phyloP scores from a whole-genome alignment of 345 rosid genomes.

The Gossypium rotundifolium region DNA sequence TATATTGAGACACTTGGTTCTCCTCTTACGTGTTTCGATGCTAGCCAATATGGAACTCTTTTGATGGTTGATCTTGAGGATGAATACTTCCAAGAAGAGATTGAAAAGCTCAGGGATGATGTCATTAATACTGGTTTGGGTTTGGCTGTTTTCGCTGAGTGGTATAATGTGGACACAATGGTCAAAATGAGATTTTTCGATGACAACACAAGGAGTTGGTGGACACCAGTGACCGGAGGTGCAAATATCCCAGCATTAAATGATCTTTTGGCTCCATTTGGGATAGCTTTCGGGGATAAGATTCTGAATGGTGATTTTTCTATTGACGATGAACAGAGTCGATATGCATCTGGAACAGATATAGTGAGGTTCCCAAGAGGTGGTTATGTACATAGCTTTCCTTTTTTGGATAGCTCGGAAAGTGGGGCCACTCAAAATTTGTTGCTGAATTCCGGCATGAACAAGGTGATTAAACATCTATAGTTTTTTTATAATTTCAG shows the following conservation, averaged over 20 bases:
- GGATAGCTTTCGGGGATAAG: constrained; percentile 96
- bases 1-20: constrained; percentile 95
- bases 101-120: constrained; percentile 79
- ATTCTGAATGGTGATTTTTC: constrained; percentile 92
- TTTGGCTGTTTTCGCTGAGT: constrained; percentile 83
- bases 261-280: constrained; percentile 88
- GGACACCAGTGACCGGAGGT: constrained; percentile 99
- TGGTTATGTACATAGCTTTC: constrained; percentile 80
- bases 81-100: constrained; percentile 88
- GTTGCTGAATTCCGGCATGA: constrained; percentile 48
- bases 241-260: constrained; percentile 93
- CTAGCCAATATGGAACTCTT: constrained; percentile 88
- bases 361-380: constrained; percentile 89
- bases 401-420: constrained; percentile 90
- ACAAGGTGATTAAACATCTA: constrained; percentile 36
- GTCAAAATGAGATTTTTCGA: constrained; percentile 99
- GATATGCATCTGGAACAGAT: constrained; percentile 97
- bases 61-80: constrained; percentile 95
- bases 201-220: constrained; percentile 97
- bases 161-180: constrained; percentile 98
- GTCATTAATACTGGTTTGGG: constrained; percentile 80
- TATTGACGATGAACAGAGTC: constrained; percentile 90
- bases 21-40: constrained; percentile 94
- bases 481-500: background rate
- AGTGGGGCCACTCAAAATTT: constrained; percentile 93